Conservation (phyloP, 306 rosid genomes). For the Vicia sativa region DNA sequence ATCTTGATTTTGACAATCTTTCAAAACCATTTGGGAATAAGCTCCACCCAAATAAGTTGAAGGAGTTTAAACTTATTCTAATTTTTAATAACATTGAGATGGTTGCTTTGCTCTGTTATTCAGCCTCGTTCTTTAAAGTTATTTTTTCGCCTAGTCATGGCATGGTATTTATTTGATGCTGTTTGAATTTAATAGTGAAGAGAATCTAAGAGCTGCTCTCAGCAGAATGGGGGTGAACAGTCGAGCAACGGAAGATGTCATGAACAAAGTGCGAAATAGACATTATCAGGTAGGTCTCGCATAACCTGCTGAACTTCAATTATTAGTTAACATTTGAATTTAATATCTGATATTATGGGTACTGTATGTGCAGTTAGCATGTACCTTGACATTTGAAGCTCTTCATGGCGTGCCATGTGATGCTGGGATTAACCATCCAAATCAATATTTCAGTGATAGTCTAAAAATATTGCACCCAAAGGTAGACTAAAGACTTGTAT, state of each 20-base stretch:
- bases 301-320: slow-evolving; percentile 31
- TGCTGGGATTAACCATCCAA: slow-evolving; percentile 98
- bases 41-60: slow-evolving; percentile 16
- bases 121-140: slow-evolving; percentile 23
- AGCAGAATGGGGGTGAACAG: slow-evolving; percentile 80
- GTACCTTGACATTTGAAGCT: slow-evolving; percentile 94
- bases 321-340: slow-evolving; percentile 32
- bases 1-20: no score
- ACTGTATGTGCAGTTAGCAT: slow-evolving; percentile 73
- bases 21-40: slow-evolving; percentile 1
- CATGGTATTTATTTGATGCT: slow-evolving; percentile 27
- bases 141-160: slow-evolving; percentile 6
- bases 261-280: slow-evolving; percentile 81
- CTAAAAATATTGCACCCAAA: slow-evolving; percentile 59
- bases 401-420: slow-evolving; percentile 71
- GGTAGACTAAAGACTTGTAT: slow-evolving; percentile 46
- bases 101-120: slow-evolving; percentile 1
- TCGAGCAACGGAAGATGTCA: slow-evolving; percentile 70
- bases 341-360: slow-evolving; percentile 38
- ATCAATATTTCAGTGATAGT: slow-evolving; percentile 91
- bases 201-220: slow-evolving; percentile 89
- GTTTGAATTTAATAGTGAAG: slow-evolving; percentile 65
- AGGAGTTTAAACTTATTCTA: slow-evolving; percentile 5
- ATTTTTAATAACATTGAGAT: slow-evolving; percentile 16
- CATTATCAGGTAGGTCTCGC: slow-evolving; percentile 91